phyloP scores from a whole-genome alignment of 2,329 filamentous ascomycete species.

The Rasamsonia emersonii region DNA sequence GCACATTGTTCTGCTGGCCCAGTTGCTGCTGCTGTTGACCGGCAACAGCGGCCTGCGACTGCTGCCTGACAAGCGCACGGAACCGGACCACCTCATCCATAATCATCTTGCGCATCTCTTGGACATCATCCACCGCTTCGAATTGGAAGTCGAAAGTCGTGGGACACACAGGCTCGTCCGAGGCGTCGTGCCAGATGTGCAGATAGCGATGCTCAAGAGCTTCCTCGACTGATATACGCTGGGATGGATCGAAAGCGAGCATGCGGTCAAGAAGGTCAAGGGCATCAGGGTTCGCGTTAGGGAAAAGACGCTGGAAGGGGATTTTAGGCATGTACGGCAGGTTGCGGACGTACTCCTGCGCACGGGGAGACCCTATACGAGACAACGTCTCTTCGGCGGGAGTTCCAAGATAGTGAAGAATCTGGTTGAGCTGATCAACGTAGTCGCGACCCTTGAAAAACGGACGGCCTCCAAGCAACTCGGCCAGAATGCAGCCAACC shows the following conservation, averaged over 20 bases:
- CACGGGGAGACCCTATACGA: constrained; percentile 88
- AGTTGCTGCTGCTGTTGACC: constrained; percentile 31
- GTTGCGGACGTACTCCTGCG: constrained; percentile 97
- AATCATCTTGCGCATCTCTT: constrained; percentile 95
- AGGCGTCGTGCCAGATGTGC: constrained; percentile 96
- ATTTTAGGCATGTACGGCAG: constrained; percentile 92
- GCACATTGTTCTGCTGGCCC: constrained; percentile 42
- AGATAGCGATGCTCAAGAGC: constrained; percentile 95
- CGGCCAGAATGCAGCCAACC: constrained; percentile 92
- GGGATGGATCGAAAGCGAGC: constrained; percentile 92
- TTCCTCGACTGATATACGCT: constrained; percentile 87
- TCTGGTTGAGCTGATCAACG: constrained; percentile 98
- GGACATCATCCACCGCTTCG: constrained; percentile 91
- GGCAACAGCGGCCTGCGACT: constrained; percentile 31
- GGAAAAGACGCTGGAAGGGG: constrained; percentile 79
- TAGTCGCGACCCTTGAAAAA: constrained; percentile 99
- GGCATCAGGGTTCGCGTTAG: constrained; percentile 89
- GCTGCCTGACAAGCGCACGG: constrained; percentile 53
- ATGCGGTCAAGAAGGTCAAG: constrained; percentile 93
- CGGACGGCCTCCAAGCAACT: constrained; percentile 87
- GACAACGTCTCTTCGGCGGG: constrained; percentile 90
- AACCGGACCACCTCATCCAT: constrained; percentile 88
- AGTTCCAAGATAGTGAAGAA: constrained; percentile 93
- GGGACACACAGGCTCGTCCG: constrained; percentile 88
- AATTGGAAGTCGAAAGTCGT: constrained; percentile 97